These are phyloP conservation scores for Fusarium buharicum DNA, from an alignment of 2,329 filamentous ascomycete species.

Conservation along the genomic window DNA sequence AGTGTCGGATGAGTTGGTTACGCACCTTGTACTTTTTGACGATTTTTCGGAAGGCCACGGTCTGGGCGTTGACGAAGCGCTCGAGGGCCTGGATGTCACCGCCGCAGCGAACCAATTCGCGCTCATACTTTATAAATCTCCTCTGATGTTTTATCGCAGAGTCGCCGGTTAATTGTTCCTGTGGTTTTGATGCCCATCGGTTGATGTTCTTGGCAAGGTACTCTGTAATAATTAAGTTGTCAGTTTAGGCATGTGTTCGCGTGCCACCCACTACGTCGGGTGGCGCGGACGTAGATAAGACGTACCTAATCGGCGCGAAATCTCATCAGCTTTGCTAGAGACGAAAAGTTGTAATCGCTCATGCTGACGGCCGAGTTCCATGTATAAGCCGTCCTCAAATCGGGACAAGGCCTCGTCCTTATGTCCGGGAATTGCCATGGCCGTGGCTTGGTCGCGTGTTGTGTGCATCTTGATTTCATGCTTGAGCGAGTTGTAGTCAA, in stretches of 20 bases:
- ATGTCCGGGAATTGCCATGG: constrained; percentile 79
- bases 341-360: constrained; percentile 82
- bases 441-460: constrained; percentile 73
- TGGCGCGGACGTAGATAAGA: constrained; percentile 13
- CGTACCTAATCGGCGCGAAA: constrained; percentile 74
- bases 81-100: constrained; percentile 77
- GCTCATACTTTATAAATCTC: constrained; percentile 64
- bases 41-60: constrained; percentile 82
- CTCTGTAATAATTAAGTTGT: constrained; percentile 50
- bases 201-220: constrained; percentile 61
- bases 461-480: constrained; percentile 85
- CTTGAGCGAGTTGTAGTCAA: constrained; percentile 90
- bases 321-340: constrained; percentile 81
- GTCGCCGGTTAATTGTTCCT: constrained; percentile 42
- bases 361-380: constrained; percentile 78
- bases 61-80: constrained; percentile 78
- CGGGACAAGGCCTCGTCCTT: constrained; percentile 65
- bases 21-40: constrained; percentile 79
- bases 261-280: constrained; percentile 14
- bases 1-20: background rate
- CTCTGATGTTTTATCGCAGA: constrained; percentile 60
- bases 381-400: constrained; percentile 78
- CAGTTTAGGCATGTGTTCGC: constrained; percentile 38
- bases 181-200: constrained; percentile 56
- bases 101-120: constrained; percentile 66